A percentile compares a stretch with the other conserved stretches of the same genome.
Evolutionary conservation across 306 rosid genomes (phyloP).

Genomic region (Ziziphus jujuba): DNA sequence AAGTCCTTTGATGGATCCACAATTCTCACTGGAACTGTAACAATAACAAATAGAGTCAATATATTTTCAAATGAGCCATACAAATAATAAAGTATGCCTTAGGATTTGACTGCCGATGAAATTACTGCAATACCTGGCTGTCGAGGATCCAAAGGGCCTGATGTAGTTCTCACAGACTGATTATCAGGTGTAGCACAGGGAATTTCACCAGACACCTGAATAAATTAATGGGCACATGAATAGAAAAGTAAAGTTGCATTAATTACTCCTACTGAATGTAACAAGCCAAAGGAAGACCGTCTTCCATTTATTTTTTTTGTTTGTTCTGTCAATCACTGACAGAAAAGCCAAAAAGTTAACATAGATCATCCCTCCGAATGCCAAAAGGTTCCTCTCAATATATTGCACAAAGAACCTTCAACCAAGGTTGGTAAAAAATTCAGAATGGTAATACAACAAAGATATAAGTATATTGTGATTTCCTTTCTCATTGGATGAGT

Average conservation of each 20-base stretch:
- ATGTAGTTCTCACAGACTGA: constrained; percentile 86
- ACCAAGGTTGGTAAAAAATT: no score
- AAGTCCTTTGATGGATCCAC: constrained; percentile 95
- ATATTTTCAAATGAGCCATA: constrained; percentile 19
- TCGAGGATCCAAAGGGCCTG: constrained; percentile 95
- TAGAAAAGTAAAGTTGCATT: neutral
- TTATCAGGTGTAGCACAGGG: constrained; percentile 87
- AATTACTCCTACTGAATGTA: neutral
- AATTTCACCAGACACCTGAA: constrained; percentile 90
- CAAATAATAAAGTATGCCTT: constrained; percentile 10
- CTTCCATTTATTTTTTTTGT: no score
- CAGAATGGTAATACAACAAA: no score
- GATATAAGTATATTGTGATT: no score
- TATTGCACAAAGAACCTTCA: no score
- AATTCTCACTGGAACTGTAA: constrained; percentile 85
- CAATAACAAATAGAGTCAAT: constrained; percentile 23
- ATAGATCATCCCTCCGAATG: no score
- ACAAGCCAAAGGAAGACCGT: no score
- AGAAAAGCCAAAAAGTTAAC: no score
- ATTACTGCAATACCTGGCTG: constrained; percentile 70
- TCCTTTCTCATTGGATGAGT: no score
- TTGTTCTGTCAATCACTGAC: no score
- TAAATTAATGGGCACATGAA: constrained; percentile 11
- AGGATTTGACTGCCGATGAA: neutral
- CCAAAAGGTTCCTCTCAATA: no score